A percentile compares a stretch with the other conserved stretches of the same genome.
Conservation (phyloP, 495 filamentous ascomycete genomes). For the Penicillium alfredii region DNA sequence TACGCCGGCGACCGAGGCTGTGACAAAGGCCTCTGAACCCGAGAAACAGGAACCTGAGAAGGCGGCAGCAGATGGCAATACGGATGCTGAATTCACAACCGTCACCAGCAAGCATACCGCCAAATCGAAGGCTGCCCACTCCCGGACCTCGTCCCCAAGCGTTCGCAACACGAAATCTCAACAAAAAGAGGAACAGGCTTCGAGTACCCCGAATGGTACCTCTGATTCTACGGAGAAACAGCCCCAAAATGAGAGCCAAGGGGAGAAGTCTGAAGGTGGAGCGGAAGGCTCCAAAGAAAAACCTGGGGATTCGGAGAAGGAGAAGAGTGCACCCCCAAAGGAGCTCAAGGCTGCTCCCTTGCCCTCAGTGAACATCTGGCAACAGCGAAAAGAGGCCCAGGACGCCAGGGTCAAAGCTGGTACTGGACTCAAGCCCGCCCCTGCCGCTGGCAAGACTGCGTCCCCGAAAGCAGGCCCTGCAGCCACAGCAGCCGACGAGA, state of each 20-base stretch:
- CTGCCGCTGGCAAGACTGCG: constrained; percentile 23
- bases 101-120: constrained; percentile 27
- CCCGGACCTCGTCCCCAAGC: constrained; percentile 62
- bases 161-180: constrained; percentile 58
- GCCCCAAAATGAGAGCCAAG: constrained; percentile 46
- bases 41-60: constrained; percentile 24
- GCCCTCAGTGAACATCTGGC: constrained; percentile 83
- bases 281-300: constrained; percentile 23
- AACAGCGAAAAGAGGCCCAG: constrained; percentile 62
- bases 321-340: constrained; percentile 51
- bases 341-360: constrained; percentile 73
- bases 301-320: constrained; percentile 25
- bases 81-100: constrained; percentile 30
- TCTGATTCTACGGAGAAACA: constrained; percentile 61
- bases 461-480: constrained; percentile 32
- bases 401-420: constrained; percentile 59
- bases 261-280: constrained; percentile 25
- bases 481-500: constrained; percentile 31
- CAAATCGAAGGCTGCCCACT: constrained; percentile 35
- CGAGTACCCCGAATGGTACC: constrained; percentile 57
- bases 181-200: constrained; percentile 65
- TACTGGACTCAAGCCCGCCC: constrained; percentile 21
- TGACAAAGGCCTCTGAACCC: constrained; percentile 15
- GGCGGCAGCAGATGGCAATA: constrained; percentile 17
- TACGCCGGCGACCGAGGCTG: constrained; percentile 15